phyloP scores from a whole-genome alignment of 1,139 yeast genomes.

The Debaryomyces robertsiae region DNA sequence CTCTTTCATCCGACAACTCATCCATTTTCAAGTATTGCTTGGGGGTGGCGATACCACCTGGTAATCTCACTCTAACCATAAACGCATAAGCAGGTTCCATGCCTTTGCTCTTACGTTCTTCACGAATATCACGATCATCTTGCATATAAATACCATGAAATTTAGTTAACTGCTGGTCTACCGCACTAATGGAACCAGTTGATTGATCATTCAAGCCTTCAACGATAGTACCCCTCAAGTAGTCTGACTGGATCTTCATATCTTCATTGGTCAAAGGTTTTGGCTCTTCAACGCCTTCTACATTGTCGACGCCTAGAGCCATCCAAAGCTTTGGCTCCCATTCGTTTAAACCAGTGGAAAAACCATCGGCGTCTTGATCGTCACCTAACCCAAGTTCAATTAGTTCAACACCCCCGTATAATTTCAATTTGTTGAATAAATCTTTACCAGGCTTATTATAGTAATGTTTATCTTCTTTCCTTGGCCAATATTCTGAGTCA shows the following conservation, averaged over 20 bases:
- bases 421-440: constrained; percentile 59
- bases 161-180: constrained; percentile 91
- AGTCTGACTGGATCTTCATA: constrained; percentile 85
- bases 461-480: constrained; percentile 91
- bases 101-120: constrained; percentile 88
- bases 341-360: constrained; percentile 79
- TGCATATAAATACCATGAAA: constrained; percentile 99
- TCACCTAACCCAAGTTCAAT: constrained; percentile 87
- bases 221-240: constrained; percentile 88
- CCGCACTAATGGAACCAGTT: constrained; percentile 92
- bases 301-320: constrained; percentile 82
- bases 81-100: constrained; percentile 93
- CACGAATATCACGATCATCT: constrained; percentile 96
- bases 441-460: constrained; percentile 92
- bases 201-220: constrained; percentile 80
- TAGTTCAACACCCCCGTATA: constrained; percentile 74
- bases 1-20: constrained; percentile 77
- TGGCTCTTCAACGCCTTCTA: constrained; percentile 89
- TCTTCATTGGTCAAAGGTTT: constrained; percentile 96
- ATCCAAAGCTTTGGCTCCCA: constrained; percentile 91
- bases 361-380: constrained; percentile 97
- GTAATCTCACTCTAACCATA: constrained; percentile 95
- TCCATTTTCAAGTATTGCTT: constrained; percentile 87
- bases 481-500: constrained; percentile 95
- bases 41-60: constrained; percentile 91